Conservation (phyloP, 1,139 yeast species). For the Kluyveromyces sp. region DNA sequence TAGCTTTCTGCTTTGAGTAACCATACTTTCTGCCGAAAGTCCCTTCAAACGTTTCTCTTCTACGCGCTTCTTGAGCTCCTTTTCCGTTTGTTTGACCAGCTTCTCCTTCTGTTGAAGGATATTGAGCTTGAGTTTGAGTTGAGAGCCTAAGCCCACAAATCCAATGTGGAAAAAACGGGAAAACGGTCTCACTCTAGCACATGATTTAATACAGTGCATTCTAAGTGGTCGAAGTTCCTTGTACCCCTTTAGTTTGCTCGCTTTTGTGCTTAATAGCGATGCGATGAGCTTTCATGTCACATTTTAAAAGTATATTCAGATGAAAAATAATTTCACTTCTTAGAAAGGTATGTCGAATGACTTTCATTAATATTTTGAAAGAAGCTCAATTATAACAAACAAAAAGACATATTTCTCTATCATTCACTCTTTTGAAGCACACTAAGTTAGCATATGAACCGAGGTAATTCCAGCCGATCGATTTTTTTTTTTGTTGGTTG, state of each 20-base stretch:
- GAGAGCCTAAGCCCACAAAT: neutral
- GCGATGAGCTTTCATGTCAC: slow-evolving; percentile 11
- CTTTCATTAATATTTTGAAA: neutral
- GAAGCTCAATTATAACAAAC: too few species aligned
- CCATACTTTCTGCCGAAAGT: slow-evolving; percentile 20
- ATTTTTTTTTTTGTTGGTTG: too few species aligned
- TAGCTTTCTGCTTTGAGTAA: slow-evolving; percentile 25
- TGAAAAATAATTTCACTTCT: too few species aligned
- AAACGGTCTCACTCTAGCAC: neutral
- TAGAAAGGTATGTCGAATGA: neutral
- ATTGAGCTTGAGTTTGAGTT: neutral
- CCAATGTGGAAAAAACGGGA: neutral
- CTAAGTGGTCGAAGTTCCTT: too few species aligned
- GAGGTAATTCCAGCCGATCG: too few species aligned
- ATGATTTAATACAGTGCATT: neutral
- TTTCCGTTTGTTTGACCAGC: neutral
- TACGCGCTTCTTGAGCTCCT: neutral
- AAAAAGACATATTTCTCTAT: too few species aligned
- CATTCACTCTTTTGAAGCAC: too few species aligned
- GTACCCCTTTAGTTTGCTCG: neutral
- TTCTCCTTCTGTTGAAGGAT: neutral
- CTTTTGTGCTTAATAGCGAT: neutral
- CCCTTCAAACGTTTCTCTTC: neutral
- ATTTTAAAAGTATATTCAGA: too few species aligned
- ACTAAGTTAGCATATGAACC: too few species aligned